These are phyloP conservation scores for Colletotrichum musicola DNA, from an alignment of 2,329 filamentous ascomycete species.

Conservation along the genomic window DNA sequence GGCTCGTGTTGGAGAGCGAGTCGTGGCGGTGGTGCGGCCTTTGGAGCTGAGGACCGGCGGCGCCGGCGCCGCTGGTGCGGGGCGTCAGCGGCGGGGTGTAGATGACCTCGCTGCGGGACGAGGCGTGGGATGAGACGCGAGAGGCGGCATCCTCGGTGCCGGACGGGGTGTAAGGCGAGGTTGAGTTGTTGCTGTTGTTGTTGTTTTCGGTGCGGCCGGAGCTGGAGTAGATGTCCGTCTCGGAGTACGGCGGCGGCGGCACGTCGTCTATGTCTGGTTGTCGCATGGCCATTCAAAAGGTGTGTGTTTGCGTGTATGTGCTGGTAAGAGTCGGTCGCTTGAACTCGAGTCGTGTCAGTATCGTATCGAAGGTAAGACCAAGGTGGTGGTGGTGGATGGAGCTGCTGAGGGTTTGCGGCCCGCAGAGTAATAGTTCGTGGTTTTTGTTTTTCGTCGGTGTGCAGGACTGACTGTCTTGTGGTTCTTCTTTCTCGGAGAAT, in stretches of 20 bases:
- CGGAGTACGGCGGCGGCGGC: conserved; percentile 69
- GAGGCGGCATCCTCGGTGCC: conserved; percentile 53
- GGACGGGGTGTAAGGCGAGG: conserved; percentile 41
- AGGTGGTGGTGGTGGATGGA: not conserved
- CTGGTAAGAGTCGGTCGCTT: not conserved
- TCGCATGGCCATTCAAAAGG: conserved; percentile 30
- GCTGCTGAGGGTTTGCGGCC: not conserved
- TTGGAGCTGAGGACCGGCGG: not conserved
- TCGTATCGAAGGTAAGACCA: not conserved
- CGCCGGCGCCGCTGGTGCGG: conserved; percentile 43
- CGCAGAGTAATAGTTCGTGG: not conserved
- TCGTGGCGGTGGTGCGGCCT: not conserved
- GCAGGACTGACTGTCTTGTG: not conserved
- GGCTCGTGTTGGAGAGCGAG: conserved; percentile 15
- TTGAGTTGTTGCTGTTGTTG: conserved; percentile 6
- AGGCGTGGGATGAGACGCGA: conserved; percentile 50
- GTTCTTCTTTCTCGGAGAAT: conserved; percentile 29
- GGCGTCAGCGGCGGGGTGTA: conserved; percentile 67
- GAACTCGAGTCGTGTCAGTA: not conserved
- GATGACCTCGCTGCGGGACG: conserved; percentile 57
- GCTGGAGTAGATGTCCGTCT: conserved; percentile 67
- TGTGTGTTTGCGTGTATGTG: not conserved
- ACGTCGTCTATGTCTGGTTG: conserved; percentile 48
- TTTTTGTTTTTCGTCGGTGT: not conserved
- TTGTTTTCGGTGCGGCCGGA: conserved; percentile 45